phyloP scores from a whole-genome alignment of 257 asterid genomes.

The Lycium barbarum region DNA sequence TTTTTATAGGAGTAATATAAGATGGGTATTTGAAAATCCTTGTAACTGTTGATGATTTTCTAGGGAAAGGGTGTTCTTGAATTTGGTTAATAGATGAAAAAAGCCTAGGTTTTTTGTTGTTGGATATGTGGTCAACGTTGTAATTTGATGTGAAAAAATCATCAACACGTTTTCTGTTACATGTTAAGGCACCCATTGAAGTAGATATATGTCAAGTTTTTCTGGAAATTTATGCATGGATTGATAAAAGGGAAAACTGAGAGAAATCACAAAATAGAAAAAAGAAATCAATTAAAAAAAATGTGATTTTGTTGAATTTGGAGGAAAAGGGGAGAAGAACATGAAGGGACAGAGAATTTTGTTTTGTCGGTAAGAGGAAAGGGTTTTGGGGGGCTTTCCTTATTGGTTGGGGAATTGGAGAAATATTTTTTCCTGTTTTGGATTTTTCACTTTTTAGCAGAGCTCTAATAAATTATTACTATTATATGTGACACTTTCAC shows the following conservation, averaged over 20 bases:
- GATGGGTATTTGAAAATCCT: conserved; percentile 55
- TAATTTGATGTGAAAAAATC: conserved; percentile 38
- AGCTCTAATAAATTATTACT: too few relatives aligned
- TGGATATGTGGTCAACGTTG: conserved; percentile 49
- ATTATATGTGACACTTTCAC: too few relatives aligned
- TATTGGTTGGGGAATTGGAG: not conserved
- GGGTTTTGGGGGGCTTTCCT: not conserved
- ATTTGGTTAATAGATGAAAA: conserved; percentile 27
- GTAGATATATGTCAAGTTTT: not conserved
- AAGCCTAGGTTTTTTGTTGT: conserved; percentile 58
- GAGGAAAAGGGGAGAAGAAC: not conserved
- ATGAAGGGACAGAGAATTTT: not conserved
- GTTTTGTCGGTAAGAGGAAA: not conserved
- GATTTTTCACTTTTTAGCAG: not conserved
- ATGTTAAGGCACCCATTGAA: conserved; percentile 67
- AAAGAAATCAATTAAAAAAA: not conserved
- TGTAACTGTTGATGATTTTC: conserved; percentile 39
- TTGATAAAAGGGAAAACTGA: not conserved
- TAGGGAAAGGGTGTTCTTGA: conserved; percentile 28
- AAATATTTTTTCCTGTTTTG: not conserved
- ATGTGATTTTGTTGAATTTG: not conserved
- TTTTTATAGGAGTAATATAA: conserved; percentile 30
- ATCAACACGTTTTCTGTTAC: conserved; percentile 60
- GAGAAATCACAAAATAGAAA: not conserved
- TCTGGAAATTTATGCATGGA: conserved; percentile 18